Base-by-base conservation (phyloP, 2,329 filamentous ascomycete species). In the Exophiala lecanii-corni region DNA sequence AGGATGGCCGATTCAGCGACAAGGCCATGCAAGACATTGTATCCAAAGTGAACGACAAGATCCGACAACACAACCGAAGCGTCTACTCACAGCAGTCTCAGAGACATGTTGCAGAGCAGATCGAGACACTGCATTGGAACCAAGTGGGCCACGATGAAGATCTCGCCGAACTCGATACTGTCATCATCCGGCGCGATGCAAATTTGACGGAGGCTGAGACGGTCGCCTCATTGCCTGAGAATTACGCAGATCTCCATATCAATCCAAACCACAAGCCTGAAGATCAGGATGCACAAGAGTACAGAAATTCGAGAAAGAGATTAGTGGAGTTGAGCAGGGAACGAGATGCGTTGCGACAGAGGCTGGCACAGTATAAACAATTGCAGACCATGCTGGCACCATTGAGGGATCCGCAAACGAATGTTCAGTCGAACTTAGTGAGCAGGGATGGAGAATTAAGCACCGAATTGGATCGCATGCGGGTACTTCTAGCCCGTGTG, bases 81-180 rank as follows among this genome's bases (percentile, higher is more conserved):
- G 70, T 74, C 30, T 78, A 76, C 61, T 71, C 71, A 34, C 67
- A 68, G 1, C 71, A 76, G 53, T 74, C 75, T 28, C 71, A 73
- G 39, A 70, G 75, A 37, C 73, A 77, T 60, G 66, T 77, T 39
- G 72, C 74, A 15, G 70, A 74, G 48, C 73, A 78, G 55, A 75
- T 78, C 49, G 70, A 76, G 53, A 66, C 63, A 17, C 58, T 77
- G 18, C 77, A 78, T 55, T 76, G 73, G 73, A 64, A 69, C n/a
- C 60, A 68, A 0, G 67, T 71, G 21, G 66, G 60, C 10, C 63
- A 63, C 16, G 64, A 62, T 13, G n/a, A 28, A 18, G 36, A 45
- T 10, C 19, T 16, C n/a, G 45, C 41, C 5, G 51, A 49, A 2
- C 19, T 34, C 5, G 44, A 50, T 21, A 41, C 36, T 4, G 41